Conservation (phyloP, 1,139 yeast species). For the Yamadazyma buinensis region DNA sequence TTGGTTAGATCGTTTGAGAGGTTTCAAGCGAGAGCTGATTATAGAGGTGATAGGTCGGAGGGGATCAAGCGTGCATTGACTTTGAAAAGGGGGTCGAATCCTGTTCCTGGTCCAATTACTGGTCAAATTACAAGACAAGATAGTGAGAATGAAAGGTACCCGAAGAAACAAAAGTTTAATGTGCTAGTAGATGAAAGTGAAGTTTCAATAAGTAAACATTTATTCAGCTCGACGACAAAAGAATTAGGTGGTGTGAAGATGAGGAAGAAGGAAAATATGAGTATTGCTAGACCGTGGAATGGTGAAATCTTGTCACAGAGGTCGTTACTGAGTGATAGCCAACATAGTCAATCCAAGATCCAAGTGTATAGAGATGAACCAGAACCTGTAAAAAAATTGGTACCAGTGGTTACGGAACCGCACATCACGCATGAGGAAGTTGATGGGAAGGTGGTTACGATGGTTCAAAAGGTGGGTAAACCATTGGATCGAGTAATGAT, state of each 20-base stretch:
- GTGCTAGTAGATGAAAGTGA: slow-evolving; percentile 27
- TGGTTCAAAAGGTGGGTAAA: slow-evolving; percentile 55
- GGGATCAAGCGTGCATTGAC: slow-evolving; percentile 19
- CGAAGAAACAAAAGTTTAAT: slow-evolving; percentile 25
- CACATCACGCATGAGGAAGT: slow-evolving; percentile 2
- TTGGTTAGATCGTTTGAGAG: slow-evolving; percentile 47
- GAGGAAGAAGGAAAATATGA: slow-evolving; percentile 62
- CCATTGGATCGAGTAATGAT: slow-evolving; percentile 61
- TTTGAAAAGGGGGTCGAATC: slow-evolving; percentile 23
- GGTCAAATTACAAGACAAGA: background rate
- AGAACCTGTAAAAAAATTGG: background rate
- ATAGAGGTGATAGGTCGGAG: slow-evolving; percentile 8
- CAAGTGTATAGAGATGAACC: slow-evolving; percentile 17
- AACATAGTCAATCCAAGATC: slow-evolving; percentile 10
- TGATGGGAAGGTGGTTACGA: slow-evolving; percentile 22
- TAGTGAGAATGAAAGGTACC: background rate
- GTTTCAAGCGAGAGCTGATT: slow-evolving; percentile 35
- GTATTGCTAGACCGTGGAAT: slow-evolving; percentile 60
- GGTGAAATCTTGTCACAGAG: slow-evolving; percentile 56
- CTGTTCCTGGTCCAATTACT: slow-evolving; percentile 1
- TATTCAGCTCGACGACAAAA: slow-evolving; percentile 19
- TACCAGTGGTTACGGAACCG: background rate
- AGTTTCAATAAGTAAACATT: slow-evolving; percentile 28
- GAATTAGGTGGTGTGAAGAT: slow-evolving; percentile 48
- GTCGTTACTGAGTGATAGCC: slow-evolving; percentile 2